These are phyloP conservation scores for Ustilago nuda DNA, from an alignment of 1,284 basidiomycete genomes.

Conservation along the genomic window DNA sequence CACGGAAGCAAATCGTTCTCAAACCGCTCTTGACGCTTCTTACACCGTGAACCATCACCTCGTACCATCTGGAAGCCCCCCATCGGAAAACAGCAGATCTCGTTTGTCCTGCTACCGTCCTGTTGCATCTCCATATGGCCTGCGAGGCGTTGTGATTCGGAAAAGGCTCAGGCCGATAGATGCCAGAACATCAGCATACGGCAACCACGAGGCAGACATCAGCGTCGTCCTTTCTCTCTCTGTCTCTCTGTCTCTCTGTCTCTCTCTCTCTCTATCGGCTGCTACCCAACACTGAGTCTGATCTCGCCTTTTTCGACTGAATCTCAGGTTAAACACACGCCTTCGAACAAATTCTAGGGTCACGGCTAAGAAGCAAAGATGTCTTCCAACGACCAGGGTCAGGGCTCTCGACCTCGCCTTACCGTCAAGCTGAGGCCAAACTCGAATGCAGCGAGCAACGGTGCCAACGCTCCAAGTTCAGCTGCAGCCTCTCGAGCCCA, in stretches of 20 bases:
- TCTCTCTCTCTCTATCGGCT: background rate
- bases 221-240: background rate
- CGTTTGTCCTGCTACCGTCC: background rate
- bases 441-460: conserved; percentile 12
- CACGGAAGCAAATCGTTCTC: too few relatives aligned
- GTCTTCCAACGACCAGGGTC: conserved; percentile 25
- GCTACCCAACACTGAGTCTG: background rate
- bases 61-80: background rate
- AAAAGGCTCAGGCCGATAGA: background rate
- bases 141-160: background rate
- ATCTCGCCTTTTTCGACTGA: background rate
- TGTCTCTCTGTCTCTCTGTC: background rate
- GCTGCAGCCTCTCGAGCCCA: conserved; percentile 37
- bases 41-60: background rate
- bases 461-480: conserved; percentile 28
- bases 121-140: background rate
- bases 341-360: background rate
- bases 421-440: conserved; percentile 50
- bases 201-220: background rate
- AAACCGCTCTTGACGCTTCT: too few relatives aligned
- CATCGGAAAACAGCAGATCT: background rate
- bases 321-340: background rate
- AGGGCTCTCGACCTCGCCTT: conserved; percentile 37
- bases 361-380: conserved; percentile 2
- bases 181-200: background rate